Evolutionary conservation across 495 filamentous ascomycete genomes (phyloP), one percentile per base, ranked within the genome.

Genomic region (Aspergillus funiculosus): DNA sequence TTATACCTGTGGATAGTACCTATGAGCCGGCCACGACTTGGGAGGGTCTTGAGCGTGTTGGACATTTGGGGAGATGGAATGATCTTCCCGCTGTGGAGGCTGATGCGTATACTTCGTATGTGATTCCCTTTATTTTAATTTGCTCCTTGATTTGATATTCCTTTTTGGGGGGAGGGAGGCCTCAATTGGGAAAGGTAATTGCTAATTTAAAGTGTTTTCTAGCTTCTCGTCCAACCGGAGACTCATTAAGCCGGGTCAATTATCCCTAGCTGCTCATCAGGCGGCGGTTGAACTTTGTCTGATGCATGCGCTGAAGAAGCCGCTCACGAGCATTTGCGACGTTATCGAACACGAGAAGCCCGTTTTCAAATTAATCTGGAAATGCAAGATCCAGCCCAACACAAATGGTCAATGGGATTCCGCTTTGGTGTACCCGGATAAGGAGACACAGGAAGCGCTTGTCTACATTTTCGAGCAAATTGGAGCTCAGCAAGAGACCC

Each of bases 1-100:
- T 34, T 6, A 50, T 37, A 21, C 17, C 28, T 13, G 51, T 24
- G 13, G 55, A 51, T 39, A 27, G 28, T 27, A 37, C 58, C 6
- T 89, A 89, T 58, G 54, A 62, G 36, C 75, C 76, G 19, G 83
- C 86, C 39, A 62, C 66, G 24, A 73, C 65, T 5, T 78, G 72
- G 60, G 68, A 78, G 6, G 79, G 72, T 0, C 63, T 91, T 39
- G 64, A 77, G 41, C 62, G 62, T 22, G 68, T 89, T 14, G 85
- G 75, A 46, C 72, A 69, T 20, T 41, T 73, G 46, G 67, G 63
- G 24, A 51, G 61, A 24, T 83, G 74, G 75, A 76, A 50, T 44
- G 51, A 63, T 43, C 39, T 47, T n/a, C 50, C 50, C 35, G 43
- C 58, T 18, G 25, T 35, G 4, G 41, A 55, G 25, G 46, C 30